Evolutionary conservation across 2,329 filamentous ascomycete species (phyloP), one percentile per base, ranked within the genome.

Genomic region (Verticillium zaregamsianum): DNA sequence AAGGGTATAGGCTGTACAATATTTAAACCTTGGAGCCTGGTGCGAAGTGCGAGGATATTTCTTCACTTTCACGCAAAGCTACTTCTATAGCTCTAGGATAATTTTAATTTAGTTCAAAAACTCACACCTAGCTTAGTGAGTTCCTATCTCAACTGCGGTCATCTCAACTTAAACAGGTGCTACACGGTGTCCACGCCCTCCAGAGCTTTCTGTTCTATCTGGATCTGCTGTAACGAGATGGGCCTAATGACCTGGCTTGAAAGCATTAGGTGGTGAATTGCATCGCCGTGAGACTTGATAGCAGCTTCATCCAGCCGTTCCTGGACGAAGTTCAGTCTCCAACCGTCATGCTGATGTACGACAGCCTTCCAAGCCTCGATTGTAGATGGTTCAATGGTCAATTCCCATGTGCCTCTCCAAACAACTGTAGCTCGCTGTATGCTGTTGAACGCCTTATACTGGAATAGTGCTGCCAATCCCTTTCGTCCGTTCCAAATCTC

Each of bases 401-500:
- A 68, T 59, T 66, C 58, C 69, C 68, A 73, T 58, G 71, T 73
- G 56, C 66, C 65, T 67, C 67, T 68, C 70, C 68, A 70, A 40
- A 62, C 65, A 60, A 73, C 68, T 11, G 55, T 66, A 60, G 69
- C 69, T 61, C 63, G 49, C 40, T 45, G 56, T 52, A 12, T 40
- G 23, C 59, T 31, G 17, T 55, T 49, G 28, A 60, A 52, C 58
- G 60, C 39, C 64, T 71, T 67, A 55, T 73, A 74, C 59, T 64
- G 63, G 62, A 75, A 74, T 60, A 74, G 68, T 60, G 63, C 64
- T 52, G 73, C 71, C 55, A 71, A 59, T 4, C 71, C 70, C 65
- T 70, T 67, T 67, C 62, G 55, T 65, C 69, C 73, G 67, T 74
- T 73, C 71, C 71, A 74, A 58, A 74, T 72, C 64, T 74, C 71